Conservation (phyloP, 2,329 filamentous ascomycete genomes). For the Nemania sp. region DNA sequence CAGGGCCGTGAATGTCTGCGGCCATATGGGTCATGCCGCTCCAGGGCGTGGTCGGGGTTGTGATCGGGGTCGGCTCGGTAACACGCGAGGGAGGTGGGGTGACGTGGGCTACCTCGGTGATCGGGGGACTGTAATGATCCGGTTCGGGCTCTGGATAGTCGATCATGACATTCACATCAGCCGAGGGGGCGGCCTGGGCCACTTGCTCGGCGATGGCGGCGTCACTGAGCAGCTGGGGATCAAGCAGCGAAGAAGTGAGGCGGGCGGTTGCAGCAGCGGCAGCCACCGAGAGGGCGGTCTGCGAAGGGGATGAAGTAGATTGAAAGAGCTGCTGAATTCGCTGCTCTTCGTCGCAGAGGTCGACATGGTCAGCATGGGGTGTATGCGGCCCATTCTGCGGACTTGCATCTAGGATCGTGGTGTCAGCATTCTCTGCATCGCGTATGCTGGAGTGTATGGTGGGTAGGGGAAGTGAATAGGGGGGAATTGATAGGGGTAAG, state of each 20-base stretch:
- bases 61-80: slow-evolving; percentile 21
- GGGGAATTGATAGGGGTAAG: not conserved
- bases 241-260: slow-evolving; percentile 57
- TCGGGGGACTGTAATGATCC: slow-evolving; percentile 9
- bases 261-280: slow-evolving; percentile 61
- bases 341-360: slow-evolving; percentile 53
- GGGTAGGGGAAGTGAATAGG: too few relatives aligned
- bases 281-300: slow-evolving; percentile 57
- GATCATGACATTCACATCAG: slow-evolving; percentile 39
- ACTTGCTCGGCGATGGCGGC: slow-evolving; percentile 27
- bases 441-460: too few relatives aligned
- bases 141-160: slow-evolving; percentile 34
- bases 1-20: slow-evolving; percentile 38
- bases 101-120: slow-evolving; percentile 1
- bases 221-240: slow-evolving; percentile 49
- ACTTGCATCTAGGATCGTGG: slow-evolving; percentile 19
- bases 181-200: slow-evolving; percentile 22
- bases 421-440: slow-evolving; percentile 15
- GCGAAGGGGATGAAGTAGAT: slow-evolving; percentile 45
- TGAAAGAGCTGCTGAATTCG: slow-evolving; percentile 50
- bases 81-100: slow-evolving; percentile 14
- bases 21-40: slow-evolving; percentile 39
- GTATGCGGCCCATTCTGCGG: slow-evolving; percentile 21
- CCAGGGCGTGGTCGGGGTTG: slow-evolving; percentile 37
- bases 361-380: slow-evolving; percentile 30